Base-by-base conservation (phyloP, 805 yeast species). In the Metahyphopichia silvanorum region DNA sequence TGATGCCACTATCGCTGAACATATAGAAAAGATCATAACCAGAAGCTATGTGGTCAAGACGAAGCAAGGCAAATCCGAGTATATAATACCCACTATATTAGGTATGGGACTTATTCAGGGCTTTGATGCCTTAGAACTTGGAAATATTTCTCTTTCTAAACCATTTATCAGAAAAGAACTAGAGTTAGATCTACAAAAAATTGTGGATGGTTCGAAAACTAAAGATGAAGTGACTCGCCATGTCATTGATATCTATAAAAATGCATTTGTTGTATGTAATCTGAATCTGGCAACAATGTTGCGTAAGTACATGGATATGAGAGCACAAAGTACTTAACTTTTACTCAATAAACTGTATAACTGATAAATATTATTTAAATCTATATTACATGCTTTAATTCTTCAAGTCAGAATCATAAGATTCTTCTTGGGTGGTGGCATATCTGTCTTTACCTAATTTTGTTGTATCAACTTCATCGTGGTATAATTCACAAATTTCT, bases 1-100 rank as follows among this genome's bases (percentile, higher is more conserved):
- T 0, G 99, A 93, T 64, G 99, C 99, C 1, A 93, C 99, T 0
- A 94, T 93, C 58, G 98, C 98, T 0, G 98, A 93, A 26, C 99
- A 93, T 57, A 93, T 93, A 23, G 88, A 84, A 37, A 89, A 85
- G 51, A 79, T 93, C 26, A 60, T 74, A 18, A 55, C 57, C 8
- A 61, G 98, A 33, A 77, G 78, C 13, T 94, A 89, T 48, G 75
- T 86, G 4, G 60, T 57, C 12, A 78, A 71, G 42, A 60, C 54
- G 33, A 62, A 56, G 27, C 44, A 48, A 26, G 59, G 63, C 14
- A 45, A 64, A 16, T 60, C 61, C 1, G 69, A 65, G 32, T 64
- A 67, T 31, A 57, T 93, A 10, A 63, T 82, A 5, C 98, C 99
- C 0, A 80, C 96, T 0, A 73, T 74, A 6, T 63, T 93, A 7